These are phyloP conservation scores for Oemleria cerasiformis DNA, from an alignment of 306 rosid species.

Conservation along the genomic window DNA sequence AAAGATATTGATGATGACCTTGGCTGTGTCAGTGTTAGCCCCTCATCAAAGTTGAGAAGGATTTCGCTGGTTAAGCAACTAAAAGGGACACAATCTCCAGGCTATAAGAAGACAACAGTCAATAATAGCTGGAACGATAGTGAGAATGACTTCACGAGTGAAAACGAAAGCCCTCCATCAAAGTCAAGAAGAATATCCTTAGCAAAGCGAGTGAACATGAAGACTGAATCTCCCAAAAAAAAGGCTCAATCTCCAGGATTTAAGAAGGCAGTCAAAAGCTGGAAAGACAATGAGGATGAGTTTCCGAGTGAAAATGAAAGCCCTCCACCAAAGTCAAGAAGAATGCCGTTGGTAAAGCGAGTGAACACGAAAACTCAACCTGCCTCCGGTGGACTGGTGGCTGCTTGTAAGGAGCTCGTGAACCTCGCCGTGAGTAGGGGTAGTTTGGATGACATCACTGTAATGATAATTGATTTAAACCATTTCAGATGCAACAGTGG, in stretches of 20 bases:
- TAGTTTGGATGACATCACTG: constrained; percentile 61
- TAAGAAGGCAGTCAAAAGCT: constrained; percentile 24
- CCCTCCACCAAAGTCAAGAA: constrained; percentile 44
- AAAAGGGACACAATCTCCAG: constrained; percentile 27
- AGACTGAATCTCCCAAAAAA: constrained; percentile 33
- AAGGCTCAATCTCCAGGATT: constrained; percentile 31
- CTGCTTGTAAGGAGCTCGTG: constrained; percentile 68
- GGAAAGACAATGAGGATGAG: constrained; percentile 32
- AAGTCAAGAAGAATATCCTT: constrained; percentile 48
- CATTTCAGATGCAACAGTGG: constrained; percentile 33
- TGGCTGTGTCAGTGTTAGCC: constrained; percentile 43
- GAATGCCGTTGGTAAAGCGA: constrained; percentile 40
- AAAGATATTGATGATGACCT: constrained; percentile 18
- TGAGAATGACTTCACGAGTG: constrained; percentile 13
- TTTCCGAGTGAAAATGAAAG: constrained; percentile 43
- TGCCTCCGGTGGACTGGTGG: constrained; percentile 30
- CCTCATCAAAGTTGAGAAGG: constrained; percentile 52
- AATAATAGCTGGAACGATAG: too few species aligned
- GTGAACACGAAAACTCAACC: constrained; percentile 29
- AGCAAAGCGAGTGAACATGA: constrained; percentile 34
- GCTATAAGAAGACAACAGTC: constrained; percentile 21
- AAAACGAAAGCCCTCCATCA: constrained; percentile 44
- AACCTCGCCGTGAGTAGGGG: constrained; percentile 53
- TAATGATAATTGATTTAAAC: constrained; percentile 54
- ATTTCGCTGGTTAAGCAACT: constrained; percentile 42